phyloP scores from a whole-genome alignment of 192 early-diverging fungal genomes.

The Glomus cerebriforme region DNA sequence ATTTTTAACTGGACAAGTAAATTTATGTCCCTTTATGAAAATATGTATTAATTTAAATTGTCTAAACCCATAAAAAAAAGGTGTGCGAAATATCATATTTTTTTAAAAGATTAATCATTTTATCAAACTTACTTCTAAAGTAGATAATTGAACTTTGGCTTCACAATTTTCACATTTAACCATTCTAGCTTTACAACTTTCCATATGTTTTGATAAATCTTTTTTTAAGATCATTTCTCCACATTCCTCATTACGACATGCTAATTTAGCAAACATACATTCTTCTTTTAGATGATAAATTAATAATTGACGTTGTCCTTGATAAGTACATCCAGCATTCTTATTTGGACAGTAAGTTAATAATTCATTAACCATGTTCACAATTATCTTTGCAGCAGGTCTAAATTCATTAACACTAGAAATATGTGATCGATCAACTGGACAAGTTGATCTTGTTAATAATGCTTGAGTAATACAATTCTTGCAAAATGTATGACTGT shows the following conservation, averaged over 20 bases:
- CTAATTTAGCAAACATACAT: conserved; percentile 52
- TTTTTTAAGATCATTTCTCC: conserved; percentile 54
- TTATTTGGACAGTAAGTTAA: conserved; percentile 57
- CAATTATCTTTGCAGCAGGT: conserved; percentile 59
- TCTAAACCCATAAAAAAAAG: background rate
- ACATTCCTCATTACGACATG: conserved; percentile 60
- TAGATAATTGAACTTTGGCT: conserved; percentile 47
- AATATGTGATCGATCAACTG: conserved; percentile 59
- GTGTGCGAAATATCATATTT: background rate
- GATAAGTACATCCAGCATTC: conserved; percentile 55
- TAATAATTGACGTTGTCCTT: conserved; percentile 60
- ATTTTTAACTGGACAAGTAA: conserved; percentile 55
- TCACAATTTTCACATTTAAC: conserved; percentile 60
- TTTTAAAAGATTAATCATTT: background rate
- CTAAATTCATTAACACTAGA: conserved; percentile 40
- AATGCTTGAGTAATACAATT: conserved; percentile 60
- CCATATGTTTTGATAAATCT: conserved; percentile 56
- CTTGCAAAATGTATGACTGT: conserved; percentile 69
- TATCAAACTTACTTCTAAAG: conserved; percentile 54
- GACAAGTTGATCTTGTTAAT: conserved; percentile 50
- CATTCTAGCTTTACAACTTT: conserved; percentile 56
- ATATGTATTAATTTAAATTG: background rate
- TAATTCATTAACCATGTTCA: conserved; percentile 69
- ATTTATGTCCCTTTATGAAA: conserved; percentile 50
- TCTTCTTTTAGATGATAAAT: conserved; percentile 55